Evolutionary conservation across 129 eudicot species (phyloP), one percentile per base, ranked within the genome.

Genomic region (Saposhnikovia divaricata): DNA sequence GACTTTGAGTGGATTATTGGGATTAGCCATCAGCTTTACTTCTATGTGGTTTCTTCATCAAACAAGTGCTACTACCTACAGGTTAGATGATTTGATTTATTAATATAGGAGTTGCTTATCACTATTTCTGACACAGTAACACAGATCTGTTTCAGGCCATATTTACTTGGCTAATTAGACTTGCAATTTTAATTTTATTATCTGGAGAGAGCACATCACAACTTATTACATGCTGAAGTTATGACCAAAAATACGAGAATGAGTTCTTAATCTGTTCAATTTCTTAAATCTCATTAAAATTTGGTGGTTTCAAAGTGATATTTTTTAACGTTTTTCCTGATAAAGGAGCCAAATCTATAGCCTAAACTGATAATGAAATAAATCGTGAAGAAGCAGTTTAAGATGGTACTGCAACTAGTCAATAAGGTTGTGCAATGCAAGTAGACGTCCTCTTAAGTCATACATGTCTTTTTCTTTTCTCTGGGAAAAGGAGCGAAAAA

Each of bases 21-120:
- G 99, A 69, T 85, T 96, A 86, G 98, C 97, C 6, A 96, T 96
- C 76, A 96, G 99, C 87, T 96, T 96, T 90, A 92, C 93, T 59
- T 96, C 98, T 70, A 96, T 96, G 99, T 96, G 99, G 99, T 96
- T 96, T 88, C 99, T 96, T 81, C 99, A 92, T 86, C 98, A 96
- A 87, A 96, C 99, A 4, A 92, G 96, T 46, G 98, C 99, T 34
- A 96, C 99, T 76, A 96, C 99, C 14, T 96, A 96, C 89, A 96
- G 99, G 99, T 90, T 79, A 74, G 83, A n/a, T 55, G 38, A 39
- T 76, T 37, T 61, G 51, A 77, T 48, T 57, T 80, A 18, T 66
- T 55, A 55, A 15, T 45, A 11, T 3, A 73, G 18, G 51, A 43
- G 9, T 42, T 23, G 12, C 69, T 61, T 8, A 61, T 61, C 34